Conservation (phyloP, 345 rosid genomes). For the Eucalyptus marginata region DNA sequence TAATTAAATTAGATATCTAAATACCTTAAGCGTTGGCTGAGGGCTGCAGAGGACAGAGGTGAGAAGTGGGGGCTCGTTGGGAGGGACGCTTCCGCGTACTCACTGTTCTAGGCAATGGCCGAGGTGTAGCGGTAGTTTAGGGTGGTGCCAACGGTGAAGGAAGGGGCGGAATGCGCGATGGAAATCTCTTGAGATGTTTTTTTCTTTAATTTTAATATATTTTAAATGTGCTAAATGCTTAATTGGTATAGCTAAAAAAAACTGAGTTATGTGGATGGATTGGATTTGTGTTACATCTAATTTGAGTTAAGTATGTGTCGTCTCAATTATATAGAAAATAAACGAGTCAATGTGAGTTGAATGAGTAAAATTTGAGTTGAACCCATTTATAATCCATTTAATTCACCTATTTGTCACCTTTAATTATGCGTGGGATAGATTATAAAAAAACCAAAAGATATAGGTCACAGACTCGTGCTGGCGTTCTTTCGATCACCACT, state of each 20-base stretch:
- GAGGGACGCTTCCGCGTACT: constrained; percentile 14
- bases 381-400: neutral
- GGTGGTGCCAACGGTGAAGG: constrained; percentile 23
- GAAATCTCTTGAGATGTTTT: neutral
- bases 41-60: neutral
- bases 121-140: constrained; percentile 18
- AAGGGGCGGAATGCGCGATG: neutral
- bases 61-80: constrained; percentile 23
- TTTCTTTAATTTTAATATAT: neutral
- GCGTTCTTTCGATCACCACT: neutral
- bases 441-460: no score
- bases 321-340: neutral
- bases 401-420: neutral
- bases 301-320: neutral
- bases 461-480: no score
- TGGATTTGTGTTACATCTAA: neutral
- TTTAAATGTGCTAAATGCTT: neutral
- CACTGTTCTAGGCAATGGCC: constrained; percentile 20
- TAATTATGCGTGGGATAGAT: neutral
- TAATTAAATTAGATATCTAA: no score
- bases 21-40: constrained; percentile 18
- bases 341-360: neutral
- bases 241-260: neutral
- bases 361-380: neutral
- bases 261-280: neutral